These are phyloP conservation scores for Chlorella ohadii DNA, from an alignment of 139 green algal species.

Conservation along the genomic window DNA sequence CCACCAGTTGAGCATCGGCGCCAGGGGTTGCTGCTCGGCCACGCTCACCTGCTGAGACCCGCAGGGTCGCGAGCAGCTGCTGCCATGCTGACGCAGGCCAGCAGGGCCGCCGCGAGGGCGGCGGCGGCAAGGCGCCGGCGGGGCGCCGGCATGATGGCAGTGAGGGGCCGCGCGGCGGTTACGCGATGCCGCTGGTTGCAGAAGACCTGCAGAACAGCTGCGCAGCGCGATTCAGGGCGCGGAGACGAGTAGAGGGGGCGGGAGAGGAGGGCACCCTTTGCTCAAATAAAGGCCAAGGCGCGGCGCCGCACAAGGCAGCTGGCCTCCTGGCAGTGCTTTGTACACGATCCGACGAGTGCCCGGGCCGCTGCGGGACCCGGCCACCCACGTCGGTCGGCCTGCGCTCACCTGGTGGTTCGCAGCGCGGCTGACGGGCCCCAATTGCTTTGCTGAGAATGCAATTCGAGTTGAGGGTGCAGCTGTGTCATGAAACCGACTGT, in stretches of 20 bases:
- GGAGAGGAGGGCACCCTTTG: no score
- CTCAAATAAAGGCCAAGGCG: no score
- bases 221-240: no score
- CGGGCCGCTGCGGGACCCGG: no score
- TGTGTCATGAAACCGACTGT: background rate
- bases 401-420: no score
- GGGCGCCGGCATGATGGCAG: background rate
- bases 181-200: no score
- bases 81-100: background rate
- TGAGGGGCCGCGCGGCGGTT: no score
- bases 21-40: no score
- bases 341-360: background rate
- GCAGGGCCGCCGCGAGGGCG: background rate
- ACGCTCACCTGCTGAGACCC: background rate
- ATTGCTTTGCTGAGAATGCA: background rate
- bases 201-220: no score
- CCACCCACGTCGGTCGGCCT: no score
- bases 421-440: background rate
- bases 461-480: background rate
- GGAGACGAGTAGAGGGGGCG: no score
- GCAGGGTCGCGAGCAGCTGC: background rate
- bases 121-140: conserved; percentile 3
- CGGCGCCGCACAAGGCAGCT: no score
- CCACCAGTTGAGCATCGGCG: background rate
- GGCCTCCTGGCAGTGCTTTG: background rate